Base-by-base conservation (phyloP, 2,329 filamentous ascomycete genomes). In the Fusarium sp. region DNA sequence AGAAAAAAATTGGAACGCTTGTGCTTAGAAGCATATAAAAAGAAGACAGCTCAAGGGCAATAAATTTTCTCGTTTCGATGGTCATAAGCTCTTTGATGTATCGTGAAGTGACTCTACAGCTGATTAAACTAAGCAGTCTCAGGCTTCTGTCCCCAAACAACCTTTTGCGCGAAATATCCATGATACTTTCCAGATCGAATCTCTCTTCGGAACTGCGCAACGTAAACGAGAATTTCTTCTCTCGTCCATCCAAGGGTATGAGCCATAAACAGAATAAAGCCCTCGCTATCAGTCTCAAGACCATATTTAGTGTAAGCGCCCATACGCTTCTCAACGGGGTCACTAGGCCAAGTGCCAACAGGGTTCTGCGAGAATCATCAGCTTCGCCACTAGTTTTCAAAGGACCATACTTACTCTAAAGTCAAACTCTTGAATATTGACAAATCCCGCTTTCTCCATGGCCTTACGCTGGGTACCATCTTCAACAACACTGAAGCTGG, bases 271-370 rank as follows among this genome's bases (percentile, higher is more conserved):
- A 80, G 30, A 4, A 79, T 63, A 11, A 76, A 78, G 9, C 81
- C 81, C 57, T 82, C 80, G 20, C 78, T 77, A 20, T 83, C 81
- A 7, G 78, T 78, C 26, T 80, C 77, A 1, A 82, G 74, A 7
- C 80, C 79, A 10, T 78, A 69, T 20, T 79, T 73, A 0, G 75
- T 75, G 30, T 78, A 83, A 11, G 55, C 45, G 0, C 74, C 74
- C 69, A 76, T 76, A n/a, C 68, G 52, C 7, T 66, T 76, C 48
- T 69, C 49, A 1, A 46, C 26, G 0, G 71, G 73, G 2, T 76
- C 59, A 2, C 48, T 23, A 0, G 74, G 48, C 74, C 74, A 76
- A 6, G 17, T 50, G 5, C 74, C 73, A 42, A 76, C 66, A 0
- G 74, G 74, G 35, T 75, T 75, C 74, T 76, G 1, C 2, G 14